Percentiles rank a stretch among this genome's conserved stretches.
These are phyloP conservation scores for Fusarium nurragi DNA, from an alignment of 2,329 filamentous ascomycete species.

Conservation along the genomic window DNA sequence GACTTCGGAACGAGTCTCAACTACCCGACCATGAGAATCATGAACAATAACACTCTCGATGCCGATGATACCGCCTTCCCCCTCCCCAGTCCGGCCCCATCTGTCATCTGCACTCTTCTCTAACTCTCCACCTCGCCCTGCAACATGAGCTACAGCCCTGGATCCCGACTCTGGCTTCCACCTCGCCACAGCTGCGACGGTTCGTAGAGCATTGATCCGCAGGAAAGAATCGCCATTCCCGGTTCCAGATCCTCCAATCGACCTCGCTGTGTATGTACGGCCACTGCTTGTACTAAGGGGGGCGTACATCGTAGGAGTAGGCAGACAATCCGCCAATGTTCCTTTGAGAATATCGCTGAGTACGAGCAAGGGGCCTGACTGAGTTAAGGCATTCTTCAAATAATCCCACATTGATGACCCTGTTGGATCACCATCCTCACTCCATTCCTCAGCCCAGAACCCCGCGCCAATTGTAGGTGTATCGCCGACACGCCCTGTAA, in stretches of 20 bases:
- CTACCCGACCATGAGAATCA: slow-evolving; percentile 54
- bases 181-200: slow-evolving; percentile 76
- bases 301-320: slow-evolving; percentile 56
- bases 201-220: slow-evolving; percentile 74
- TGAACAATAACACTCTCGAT: slow-evolving; percentile 68
- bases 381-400: slow-evolving; percentile 17
- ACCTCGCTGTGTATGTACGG: slow-evolving; percentile 43
- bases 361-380: slow-evolving; percentile 19
- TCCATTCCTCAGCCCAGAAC: slow-evolving; percentile 91
- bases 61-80: slow-evolving; percentile 86
- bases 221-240: slow-evolving; percentile 92
- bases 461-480: slow-evolving; percentile 85
- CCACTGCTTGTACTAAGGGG: slow-evolving; percentile 39
- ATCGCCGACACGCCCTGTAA: slow-evolving; percentile 85
- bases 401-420: slow-evolving; percentile 19
- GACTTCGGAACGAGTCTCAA: slow-evolving; percentile 60
- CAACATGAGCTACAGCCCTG: slow-evolving; percentile 69
- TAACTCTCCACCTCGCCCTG: slow-evolving; percentile 77
- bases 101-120: slow-evolving; percentile 77
- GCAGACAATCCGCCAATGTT: slow-evolving; percentile 69
- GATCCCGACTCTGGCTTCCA: slow-evolving; percentile 65
- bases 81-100: slow-evolving; percentile 79
- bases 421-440: slow-evolving; percentile 56
- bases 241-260: slow-evolving; percentile 75
- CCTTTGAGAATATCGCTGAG: slow-evolving; percentile 54